Base-by-base conservation (phyloP, 2,329 filamentous ascomycete genomes). In the Didymella exigua region DNA sequence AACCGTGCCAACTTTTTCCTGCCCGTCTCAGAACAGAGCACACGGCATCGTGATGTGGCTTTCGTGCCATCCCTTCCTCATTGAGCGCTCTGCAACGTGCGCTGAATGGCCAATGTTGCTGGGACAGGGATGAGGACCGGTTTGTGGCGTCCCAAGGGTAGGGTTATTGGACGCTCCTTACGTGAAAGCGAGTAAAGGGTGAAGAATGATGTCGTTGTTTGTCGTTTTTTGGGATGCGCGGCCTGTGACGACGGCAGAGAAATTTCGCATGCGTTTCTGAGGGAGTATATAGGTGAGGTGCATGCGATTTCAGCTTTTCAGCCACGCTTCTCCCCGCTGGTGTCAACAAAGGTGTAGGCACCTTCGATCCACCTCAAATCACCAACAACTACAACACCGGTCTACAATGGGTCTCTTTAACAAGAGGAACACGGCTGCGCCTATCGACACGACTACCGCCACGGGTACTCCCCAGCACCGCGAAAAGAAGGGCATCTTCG, bases 341-440 rank as follows among this genome's bases (percentile, higher is more conserved):
- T 41, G 40, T 44, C 34, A 33, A 40, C 5, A 29, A 41, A 44
- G 45, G 51, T 49, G 43, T 14, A 36, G 37, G 34, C 30, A 43
- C 29, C 38, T 29, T 36, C 34, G 21, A 27, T 10, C 31, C 36
- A 34, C 7, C 45, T 26, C 19, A 42, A 50, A 21, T 23, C 44
- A 42, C n/a, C 41, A 38, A 53, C 30, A 41, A 48, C n/a, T n/a
- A 14, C 31, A n/a, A 31, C 40, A 55, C 54, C 8, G 21, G 6
- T 21, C 19, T 46, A 67, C 30, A 29, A 77, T 77, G 75, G 68
- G 69, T 31, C 65, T 77, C 63, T 76, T 77, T 68, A 75, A 69
- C 57, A 71, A 70, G 47, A 73, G 71, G 51, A 51, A 65, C 5
- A 63, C 66, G 29, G 63, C 74, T 30, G 69, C 69, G 9, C 67